phyloP scores from a whole-genome alignment of 2,329 filamentous ascomycete species.

The Leptosphaerulina australis region DNA sequence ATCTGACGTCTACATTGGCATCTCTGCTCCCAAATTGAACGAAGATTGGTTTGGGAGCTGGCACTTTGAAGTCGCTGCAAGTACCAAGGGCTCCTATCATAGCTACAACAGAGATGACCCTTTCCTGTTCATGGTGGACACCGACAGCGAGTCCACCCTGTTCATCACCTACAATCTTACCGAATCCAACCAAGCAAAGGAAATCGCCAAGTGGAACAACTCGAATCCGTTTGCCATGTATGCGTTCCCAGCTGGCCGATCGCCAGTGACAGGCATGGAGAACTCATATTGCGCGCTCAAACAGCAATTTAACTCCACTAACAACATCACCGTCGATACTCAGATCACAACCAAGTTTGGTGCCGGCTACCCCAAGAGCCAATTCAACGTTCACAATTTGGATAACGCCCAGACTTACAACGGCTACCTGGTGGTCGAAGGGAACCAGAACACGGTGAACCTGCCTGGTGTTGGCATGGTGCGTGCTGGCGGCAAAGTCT shows the following conservation, averaged over 20 bases:
- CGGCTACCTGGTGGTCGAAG: slow-evolving; percentile 71
- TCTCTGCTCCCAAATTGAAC: slow-evolving; percentile 72
- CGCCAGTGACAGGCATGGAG: slow-evolving; percentile 69
- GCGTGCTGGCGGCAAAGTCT: slow-evolving; percentile 78
- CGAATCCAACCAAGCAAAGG: slow-evolving; percentile 51
- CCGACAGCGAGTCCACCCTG: slow-evolving; percentile 78
- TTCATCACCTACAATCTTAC: slow-evolving; percentile 79
- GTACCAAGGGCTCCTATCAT: slow-evolving; percentile 79
- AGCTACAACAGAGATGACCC: slow-evolving; percentile 62
- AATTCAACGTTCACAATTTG: slow-evolving; percentile 82
- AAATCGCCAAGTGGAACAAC: slow-evolving; percentile 64
- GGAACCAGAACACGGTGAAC: slow-evolving; percentile 60
- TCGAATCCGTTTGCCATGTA: slow-evolving; percentile 73
- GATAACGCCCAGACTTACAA: slow-evolving; percentile 73
- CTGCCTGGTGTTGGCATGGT: slow-evolving; percentile 50
- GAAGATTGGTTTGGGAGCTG: slow-evolving; percentile 67
- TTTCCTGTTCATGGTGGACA: slow-evolving; percentile 80
- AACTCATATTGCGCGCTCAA: slow-evolving; percentile 83
- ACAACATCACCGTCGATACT: slow-evolving; percentile 65
- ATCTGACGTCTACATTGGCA: slow-evolving; percentile 74
- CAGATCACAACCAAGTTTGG: slow-evolving; percentile 69
- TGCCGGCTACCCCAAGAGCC: slow-evolving; percentile 71
- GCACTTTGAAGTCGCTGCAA: slow-evolving; percentile 81
- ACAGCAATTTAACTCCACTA: slow-evolving; percentile 68
- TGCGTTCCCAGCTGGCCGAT: slow-evolving; percentile 66